phyloP scores from a whole-genome alignment of 192 early-diverging fungal species.

The Pilaira anomala region DNA sequence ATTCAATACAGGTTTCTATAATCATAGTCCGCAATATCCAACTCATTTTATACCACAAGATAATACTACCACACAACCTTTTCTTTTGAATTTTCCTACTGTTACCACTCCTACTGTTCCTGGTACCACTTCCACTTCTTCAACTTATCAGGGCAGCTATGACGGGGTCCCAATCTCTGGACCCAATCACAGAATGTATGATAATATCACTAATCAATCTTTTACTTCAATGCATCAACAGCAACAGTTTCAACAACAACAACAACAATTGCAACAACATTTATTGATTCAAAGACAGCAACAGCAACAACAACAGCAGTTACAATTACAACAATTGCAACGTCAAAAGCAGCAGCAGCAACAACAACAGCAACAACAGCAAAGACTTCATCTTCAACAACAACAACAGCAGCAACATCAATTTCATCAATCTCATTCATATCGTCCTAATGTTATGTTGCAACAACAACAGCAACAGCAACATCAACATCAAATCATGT shows the following conservation, averaged over 20 bases:
- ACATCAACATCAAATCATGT: neutral
- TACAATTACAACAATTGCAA: neutral
- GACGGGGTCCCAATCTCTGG: conserved; percentile 21
- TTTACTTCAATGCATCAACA: conserved; percentile 11
- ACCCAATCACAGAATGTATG: conserved; percentile 16
- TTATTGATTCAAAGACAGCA: neutral
- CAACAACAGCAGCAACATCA: conserved; percentile 10
- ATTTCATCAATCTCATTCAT: neutral
- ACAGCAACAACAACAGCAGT: neutral
- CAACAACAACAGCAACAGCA: conserved; percentile 2
- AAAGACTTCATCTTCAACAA: neutral
- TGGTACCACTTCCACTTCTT: neutral
- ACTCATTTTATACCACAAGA: conserved; percentile 6
- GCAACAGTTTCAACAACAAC: neutral
- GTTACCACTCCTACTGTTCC: neutral
- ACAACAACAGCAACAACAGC: neutral
- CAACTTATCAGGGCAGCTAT: conserved; percentile 13
- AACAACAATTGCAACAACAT: neutral
- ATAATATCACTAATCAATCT: conserved; percentile 2
- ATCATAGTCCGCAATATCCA: conserved; percentile 11
- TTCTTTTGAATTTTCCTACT: too few species aligned
- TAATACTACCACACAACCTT: neutral
- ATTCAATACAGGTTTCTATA: conserved; percentile 1
- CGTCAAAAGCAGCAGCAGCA: conserved; percentile 5
- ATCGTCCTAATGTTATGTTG: neutral